phyloP scores from a whole-genome alignment of 1,284 basidiomycete genomes.

The Melanopsichium pennsylvanicum region DNA sequence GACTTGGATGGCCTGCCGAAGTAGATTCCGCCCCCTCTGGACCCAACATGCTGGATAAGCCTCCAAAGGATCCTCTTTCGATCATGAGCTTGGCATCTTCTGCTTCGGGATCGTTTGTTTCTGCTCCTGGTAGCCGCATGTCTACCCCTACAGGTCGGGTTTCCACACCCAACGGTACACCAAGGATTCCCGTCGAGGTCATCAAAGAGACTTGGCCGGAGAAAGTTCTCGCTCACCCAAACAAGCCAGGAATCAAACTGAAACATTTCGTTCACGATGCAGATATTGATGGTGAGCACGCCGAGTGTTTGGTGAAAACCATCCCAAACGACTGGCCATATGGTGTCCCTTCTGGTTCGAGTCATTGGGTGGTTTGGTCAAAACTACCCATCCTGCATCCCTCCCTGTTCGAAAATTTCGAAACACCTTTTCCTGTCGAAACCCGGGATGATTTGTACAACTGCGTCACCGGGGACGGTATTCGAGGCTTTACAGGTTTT shows the following conservation, averaged over 20 bases:
- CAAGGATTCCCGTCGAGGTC: slow-evolving; percentile 9
- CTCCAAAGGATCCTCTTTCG: slow-evolving; percentile 9
- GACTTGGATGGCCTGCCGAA: slow-evolving; percentile 46
- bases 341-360: slow-evolving; percentile 43
- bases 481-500: slow-evolving; percentile 47
- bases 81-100: neutral
- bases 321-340: slow-evolving; percentile 61
- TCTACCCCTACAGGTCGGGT: neutral
- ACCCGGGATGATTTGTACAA: slow-evolving; percentile 31
- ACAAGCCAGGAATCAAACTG: neutral
- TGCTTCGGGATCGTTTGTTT: too few species aligned
- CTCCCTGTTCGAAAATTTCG: slow-evolving; percentile 22
- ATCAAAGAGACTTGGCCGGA: slow-evolving; percentile 37
- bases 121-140: too few species aligned
- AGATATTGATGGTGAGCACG: neutral
- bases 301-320: slow-evolving; percentile 22
- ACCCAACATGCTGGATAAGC: slow-evolving; percentile 36
- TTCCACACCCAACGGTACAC: slow-evolving; percentile 16
- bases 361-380: slow-evolving; percentile 55
- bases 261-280: slow-evolving; percentile 36
- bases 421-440: slow-evolving; percentile 22
- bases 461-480: slow-evolving; percentile 49
- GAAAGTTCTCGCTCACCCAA: slow-evolving; percentile 25
- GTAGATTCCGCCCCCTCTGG: neutral
- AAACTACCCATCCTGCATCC: slow-evolving; percentile 40